Conservation (phyloP, 2,329 filamentous ascomycete genomes). For the Fusarium algeriense region DNA sequence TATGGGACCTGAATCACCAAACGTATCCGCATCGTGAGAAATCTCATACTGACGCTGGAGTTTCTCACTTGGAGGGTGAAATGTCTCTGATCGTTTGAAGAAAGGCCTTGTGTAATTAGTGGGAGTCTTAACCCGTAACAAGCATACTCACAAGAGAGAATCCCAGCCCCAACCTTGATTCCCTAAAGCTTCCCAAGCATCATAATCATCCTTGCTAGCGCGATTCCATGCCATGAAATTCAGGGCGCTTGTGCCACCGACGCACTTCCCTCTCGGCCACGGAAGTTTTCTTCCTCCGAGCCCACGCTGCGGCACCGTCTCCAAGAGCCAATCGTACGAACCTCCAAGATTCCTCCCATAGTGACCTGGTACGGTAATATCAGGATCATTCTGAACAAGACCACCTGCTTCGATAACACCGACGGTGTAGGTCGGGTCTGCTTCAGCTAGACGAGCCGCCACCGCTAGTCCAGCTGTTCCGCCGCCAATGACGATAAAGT, state of each 20-base stretch:
- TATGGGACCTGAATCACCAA: slow-evolving; percentile 62
- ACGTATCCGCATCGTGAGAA: slow-evolving; percentile 53
- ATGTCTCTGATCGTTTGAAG: slow-evolving; percentile 64
- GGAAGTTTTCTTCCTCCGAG: slow-evolving; percentile 55
- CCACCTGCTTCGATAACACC: slow-evolving; percentile 52
- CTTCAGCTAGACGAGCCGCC: slow-evolving; percentile 61
- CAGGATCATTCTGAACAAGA: slow-evolving; percentile 45
- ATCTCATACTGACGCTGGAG: slow-evolving; percentile 53
- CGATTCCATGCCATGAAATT: slow-evolving; percentile 70
- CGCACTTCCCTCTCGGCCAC: slow-evolving; percentile 61
- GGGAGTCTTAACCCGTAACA: neutral
- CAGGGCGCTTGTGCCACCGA: slow-evolving; percentile 73
- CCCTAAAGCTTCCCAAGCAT: slow-evolving; percentile 69
- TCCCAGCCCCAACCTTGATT: slow-evolving; percentile 71
- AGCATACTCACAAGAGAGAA: slow-evolving; percentile 49
- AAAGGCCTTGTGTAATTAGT: slow-evolving; percentile 54
- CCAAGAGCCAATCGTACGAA: slow-evolving; percentile 57
- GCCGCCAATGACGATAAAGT: slow-evolving; percentile 63
- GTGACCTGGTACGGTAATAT: slow-evolving; percentile 56
- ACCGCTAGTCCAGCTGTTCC: slow-evolving; percentile 67
- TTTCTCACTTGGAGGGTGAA: slow-evolving; percentile 55
- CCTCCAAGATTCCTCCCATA: slow-evolving; percentile 54
- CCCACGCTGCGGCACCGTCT: slow-evolving; percentile 54
- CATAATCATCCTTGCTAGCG: slow-evolving; percentile 61
- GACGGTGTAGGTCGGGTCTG: slow-evolving; percentile 47